Evolutionary conservation across 345 rosid genomes (phyloP), one percentile per base, ranked within the genome.

Genomic region (Xanthoceras sorbifolium): DNA sequence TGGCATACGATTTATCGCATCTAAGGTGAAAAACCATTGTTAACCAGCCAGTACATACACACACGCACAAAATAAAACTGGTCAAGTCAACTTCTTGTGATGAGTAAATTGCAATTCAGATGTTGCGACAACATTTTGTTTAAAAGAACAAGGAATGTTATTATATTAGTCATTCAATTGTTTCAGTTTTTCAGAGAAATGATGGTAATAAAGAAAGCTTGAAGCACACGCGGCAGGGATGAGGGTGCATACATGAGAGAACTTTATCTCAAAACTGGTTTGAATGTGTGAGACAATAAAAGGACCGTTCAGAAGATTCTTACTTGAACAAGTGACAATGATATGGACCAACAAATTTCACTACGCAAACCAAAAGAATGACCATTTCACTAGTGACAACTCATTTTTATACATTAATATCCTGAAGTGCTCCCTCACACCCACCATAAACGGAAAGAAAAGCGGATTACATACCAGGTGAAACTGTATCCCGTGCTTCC

Each of bases 401-500:
- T 42, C 64, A 22, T 14, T 26, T 69, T 31, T 34, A 22, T 12
- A 23, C 12, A 26, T n/a, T 14, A 26, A 72, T 6, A 36, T n/a
- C 36, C 54, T 34, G 48, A 32, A 57, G 59, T 23, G 20, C 31
- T 60, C 32, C 9, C 9, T 57, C 6, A 14, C 28, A 34, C 18
- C 23, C 6, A 7, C 38, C 9, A 29, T 0, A 32, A 62, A 54
- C n/a, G 2, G 0, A 12, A 60, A 60, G 3, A 5, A 18, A 2
- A 72, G 57, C 18, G 5, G 48, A 10, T 67, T 6, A 74, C 86
- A 25, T 89, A 92, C 98, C 97, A 71, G 95, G 94, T 34, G 90
- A 82, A 68, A 94, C 92, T 9, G 95, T 85, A 71, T 87, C 88
- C 32, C 97, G 82, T 32, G 97, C 93, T 80, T 92, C 97, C 94